Evolutionary conservation across 2,329 filamentous ascomycete species (phyloP), one percentile per base, ranked within the genome.

Genomic region (Falciphora oryzae): DNA sequence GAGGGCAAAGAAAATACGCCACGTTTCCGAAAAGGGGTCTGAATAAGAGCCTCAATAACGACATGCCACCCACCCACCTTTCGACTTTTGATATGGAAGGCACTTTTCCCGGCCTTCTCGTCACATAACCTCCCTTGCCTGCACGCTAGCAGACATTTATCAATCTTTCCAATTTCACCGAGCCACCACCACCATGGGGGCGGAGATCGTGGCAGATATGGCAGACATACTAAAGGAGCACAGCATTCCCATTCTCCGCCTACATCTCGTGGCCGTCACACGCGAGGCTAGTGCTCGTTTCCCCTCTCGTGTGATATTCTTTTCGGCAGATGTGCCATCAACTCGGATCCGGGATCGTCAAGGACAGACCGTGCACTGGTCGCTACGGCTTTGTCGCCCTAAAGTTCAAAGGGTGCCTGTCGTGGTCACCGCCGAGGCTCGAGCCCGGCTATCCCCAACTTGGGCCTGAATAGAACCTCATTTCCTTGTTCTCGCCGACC

Each of bases 381-480:
- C 25, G 13, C 4, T 58, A 7, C 27, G 57, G 57, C 27, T 31
- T 58, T 53, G 44, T 53, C 7, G 3, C 18, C 22, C 10, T 25
- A n/a, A 31, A n/a, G 22, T 28, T 31, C 25, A 58, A 58, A 58
- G 57, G 27, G 22, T 58, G 57, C 13, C 25, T 27, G 13, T 13
- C 25, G 14, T 8, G 16, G 29, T 7, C 25, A 18, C 27, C 25
- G 4, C 29, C 5, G 13, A 58, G 13, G 27, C 29, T 58, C 5
- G 27, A 31, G 25, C 6, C 8, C 11, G 22, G 27, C n/a, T 11
- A 29, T 58, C 25, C 57, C 29, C 27, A 28, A 58, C 25, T 31
- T 29, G 57, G 57, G 57, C 29, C 57, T 58, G 57, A 58, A 58
- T 58, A 58, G 57, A 29, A 13, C 25, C 57, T 28, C 57, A 4